phyloP scores from a whole-genome alignment of 1,284 basidiomycete genomes.

The Coniophora puteana region DNA sequence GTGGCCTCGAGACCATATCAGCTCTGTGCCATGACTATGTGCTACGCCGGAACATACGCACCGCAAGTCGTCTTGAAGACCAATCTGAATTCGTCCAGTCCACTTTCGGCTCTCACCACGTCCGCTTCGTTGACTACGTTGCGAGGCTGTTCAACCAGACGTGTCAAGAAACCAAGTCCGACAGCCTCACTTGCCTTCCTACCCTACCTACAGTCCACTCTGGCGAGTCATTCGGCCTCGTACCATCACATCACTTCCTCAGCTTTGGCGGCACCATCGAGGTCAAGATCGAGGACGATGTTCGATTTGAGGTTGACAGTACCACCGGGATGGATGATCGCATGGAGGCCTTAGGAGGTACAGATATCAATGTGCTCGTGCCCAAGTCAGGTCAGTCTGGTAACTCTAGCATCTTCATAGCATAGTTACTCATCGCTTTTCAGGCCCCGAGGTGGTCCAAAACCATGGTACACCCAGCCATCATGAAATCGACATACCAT shows the following conservation, averaged over 20 bases:
- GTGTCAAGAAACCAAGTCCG: too few relatives aligned
- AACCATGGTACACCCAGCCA: too few relatives aligned
- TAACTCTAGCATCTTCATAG: too few relatives aligned
- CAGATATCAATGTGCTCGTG: too few relatives aligned
- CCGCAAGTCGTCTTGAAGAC: too few relatives aligned
- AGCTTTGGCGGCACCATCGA: constrained; percentile 2
- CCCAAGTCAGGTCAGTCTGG: too few relatives aligned
- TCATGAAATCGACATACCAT: too few relatives aligned
- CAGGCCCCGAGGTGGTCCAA: too few relatives aligned
- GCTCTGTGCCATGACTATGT: constrained; percentile 1
- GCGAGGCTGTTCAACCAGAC: neutral
- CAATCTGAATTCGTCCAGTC: neutral
- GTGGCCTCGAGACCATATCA: neutral
- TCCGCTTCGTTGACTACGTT: neutral
- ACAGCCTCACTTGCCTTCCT: neutral
- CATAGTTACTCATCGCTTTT: too few relatives aligned
- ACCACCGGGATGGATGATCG: too few relatives aligned
- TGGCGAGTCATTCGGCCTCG: constrained; percentile 2
- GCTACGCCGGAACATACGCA: neutral
- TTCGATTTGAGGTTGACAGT: too few relatives aligned
- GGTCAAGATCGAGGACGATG: constrained; percentile 5
- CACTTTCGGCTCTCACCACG: neutral
- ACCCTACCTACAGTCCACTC: constrained; percentile 1
- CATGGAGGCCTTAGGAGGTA: too few relatives aligned
- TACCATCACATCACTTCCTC: neutral